A percentile compares a stretch with the other conserved stretches of the same genome.
Evolutionary conservation across 768 basidiomycete genomes (phyloP).

Genomic region (Mycena rosella): DNA sequence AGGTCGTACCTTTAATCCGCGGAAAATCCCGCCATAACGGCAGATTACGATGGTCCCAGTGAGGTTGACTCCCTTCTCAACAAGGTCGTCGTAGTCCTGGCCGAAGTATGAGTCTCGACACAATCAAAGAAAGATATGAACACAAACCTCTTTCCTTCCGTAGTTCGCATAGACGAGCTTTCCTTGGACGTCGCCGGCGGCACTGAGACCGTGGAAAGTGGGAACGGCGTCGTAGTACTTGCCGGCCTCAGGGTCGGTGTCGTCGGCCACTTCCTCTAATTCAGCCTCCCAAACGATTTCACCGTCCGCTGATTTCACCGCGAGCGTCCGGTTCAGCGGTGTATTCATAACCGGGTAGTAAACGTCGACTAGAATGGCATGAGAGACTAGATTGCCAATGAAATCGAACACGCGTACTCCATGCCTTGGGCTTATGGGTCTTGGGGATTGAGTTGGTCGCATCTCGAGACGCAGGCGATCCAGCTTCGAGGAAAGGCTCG

Average conservation of each 20-base stretch:
- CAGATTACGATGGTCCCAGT: conserved; percentile 69
- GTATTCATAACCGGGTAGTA: conserved; percentile 85
- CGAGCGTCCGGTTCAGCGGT: conserved; percentile 68
- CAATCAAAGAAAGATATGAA: neutral
- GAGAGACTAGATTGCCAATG: neutral
- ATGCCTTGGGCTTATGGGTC: conserved; percentile 59
- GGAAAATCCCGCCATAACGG: conserved; percentile 73
- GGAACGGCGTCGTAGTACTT: conserved; percentile 68
- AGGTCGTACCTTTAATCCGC: conserved; percentile 70
- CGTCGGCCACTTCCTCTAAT: conserved; percentile 75
- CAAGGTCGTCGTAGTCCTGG: conserved; percentile 72
- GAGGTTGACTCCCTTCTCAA: conserved; percentile 66
- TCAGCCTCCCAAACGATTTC: conserved; percentile 68
- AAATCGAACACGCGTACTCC: conserved; percentile 50
- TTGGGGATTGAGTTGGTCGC: conserved; percentile 64
- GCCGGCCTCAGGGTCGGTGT: conserved; percentile 72
- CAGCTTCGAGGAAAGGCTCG: neutral
- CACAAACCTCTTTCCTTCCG: conserved; percentile 51
- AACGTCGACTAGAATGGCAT: conserved; percentile 53
- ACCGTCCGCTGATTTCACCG: conserved; percentile 66
- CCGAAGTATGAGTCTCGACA: neutral
- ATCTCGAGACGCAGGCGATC: conserved; percentile 54
- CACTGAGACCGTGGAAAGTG: conserved; percentile 79
- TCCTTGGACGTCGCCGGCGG: conserved; percentile 74
- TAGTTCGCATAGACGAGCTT: conserved; percentile 74